Percentiles rank a stretch among this genome's conserved stretches.
Conservation (phyloP, 139 green algal species). For the Cymbomonas tetramitiformis region DNA sequence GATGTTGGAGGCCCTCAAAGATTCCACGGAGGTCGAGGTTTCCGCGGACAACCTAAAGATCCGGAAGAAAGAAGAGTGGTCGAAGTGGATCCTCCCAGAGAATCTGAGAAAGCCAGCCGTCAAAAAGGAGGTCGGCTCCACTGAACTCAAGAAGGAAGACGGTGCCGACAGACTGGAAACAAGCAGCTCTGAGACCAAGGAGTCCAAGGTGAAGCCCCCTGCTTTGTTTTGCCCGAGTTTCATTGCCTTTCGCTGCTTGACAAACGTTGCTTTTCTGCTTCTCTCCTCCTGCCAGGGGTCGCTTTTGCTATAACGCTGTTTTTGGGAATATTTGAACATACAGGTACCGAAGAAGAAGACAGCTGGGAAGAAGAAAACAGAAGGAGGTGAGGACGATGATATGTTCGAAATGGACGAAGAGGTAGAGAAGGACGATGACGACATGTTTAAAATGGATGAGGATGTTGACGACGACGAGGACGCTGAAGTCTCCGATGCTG, state of each 20-base stretch:
- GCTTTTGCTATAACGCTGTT: no score
- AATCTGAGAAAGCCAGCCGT: no score
- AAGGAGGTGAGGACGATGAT: constrained; percentile 43
- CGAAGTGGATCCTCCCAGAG: constrained; percentile 58
- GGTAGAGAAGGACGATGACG: constrained; percentile 13
- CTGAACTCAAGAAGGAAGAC: no score
- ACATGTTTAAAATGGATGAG: constrained; percentile 52
- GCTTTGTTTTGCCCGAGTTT: no score
- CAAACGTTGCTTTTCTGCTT: no score
- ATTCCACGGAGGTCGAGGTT: constrained; percentile 34
- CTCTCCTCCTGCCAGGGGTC: no score
- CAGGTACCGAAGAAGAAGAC: background rate
- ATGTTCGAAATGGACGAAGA: constrained; percentile 53
- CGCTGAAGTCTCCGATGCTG: constrained; percentile 26
- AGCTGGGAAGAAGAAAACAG: constrained; percentile 19
- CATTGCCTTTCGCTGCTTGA: background rate
- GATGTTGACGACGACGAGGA: constrained; percentile 21
- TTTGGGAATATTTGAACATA: background rate
- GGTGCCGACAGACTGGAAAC: no score
- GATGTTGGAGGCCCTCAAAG: constrained; percentile 48
- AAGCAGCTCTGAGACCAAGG: constrained; percentile 6
- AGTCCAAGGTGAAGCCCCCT: constrained; percentile 5
- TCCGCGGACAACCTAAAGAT: constrained; percentile 21
- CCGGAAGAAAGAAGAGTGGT: constrained; percentile 25
- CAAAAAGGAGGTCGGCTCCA: no score